phyloP scores from a whole-genome alignment of 768 basidiomycete genomes.

The Leccinum sublutescens region DNA sequence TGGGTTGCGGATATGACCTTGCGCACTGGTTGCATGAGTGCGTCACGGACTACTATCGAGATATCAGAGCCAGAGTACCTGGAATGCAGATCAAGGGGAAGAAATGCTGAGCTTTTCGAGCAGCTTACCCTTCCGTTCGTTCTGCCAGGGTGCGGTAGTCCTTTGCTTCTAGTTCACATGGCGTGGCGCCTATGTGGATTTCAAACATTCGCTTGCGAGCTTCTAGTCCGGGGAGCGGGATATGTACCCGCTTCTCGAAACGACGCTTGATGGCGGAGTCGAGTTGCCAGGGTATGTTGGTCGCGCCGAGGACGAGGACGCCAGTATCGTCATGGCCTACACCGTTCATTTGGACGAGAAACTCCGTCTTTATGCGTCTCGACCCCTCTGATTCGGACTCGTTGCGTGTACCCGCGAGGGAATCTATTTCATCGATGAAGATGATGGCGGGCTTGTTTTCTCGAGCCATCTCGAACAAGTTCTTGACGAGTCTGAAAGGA shows the following conservation, averaged over 20 bases:
- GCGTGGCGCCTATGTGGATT: constrained; percentile 91
- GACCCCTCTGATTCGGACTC: constrained; percentile 98
- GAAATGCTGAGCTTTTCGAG: not conserved
- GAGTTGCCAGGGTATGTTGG: constrained; percentile 98
- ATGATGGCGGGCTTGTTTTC: constrained; percentile 97
- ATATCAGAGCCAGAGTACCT: constrained; percentile 95
- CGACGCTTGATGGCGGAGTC: constrained; percentile 97
- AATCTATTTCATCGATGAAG: constrained; percentile 99
- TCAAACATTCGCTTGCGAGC: constrained; percentile 96
- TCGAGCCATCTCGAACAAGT: constrained; percentile 93
- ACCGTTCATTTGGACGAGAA: constrained; percentile 97
- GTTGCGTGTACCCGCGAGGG: constrained; percentile 88
- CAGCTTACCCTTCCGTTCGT: constrained; percentile 73
- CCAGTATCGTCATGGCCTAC: constrained; percentile 98
- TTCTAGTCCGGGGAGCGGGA: constrained; percentile 91
- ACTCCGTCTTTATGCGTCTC: constrained; percentile 97
- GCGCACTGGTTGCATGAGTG: constrained; percentile 97
- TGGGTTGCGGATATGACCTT: constrained; percentile 96
- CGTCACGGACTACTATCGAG: constrained; percentile 90
- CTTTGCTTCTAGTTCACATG: constrained; percentile 73
- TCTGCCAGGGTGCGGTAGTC: constrained; percentile 84
- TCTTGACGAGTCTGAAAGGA: constrained; percentile 77
- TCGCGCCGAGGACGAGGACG: constrained; percentile 93
- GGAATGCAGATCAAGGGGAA: not conserved
- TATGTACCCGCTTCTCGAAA: constrained; percentile 99